Evolutionary conservation across 495 filamentous ascomycete species (phyloP).

Genomic region (Daldinia vernicosa): DNA sequence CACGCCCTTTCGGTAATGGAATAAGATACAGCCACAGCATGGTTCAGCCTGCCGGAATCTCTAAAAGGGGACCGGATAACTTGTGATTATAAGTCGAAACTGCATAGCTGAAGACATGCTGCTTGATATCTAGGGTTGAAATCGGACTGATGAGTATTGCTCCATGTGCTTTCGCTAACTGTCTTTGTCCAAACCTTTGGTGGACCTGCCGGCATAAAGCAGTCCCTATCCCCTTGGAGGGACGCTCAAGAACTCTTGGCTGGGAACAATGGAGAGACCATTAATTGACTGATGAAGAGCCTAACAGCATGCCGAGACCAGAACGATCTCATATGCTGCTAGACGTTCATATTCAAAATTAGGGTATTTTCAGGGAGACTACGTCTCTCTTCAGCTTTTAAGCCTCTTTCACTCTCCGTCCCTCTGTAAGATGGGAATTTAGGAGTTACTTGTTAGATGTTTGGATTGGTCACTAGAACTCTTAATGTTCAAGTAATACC

Average conservation of each 20-base stretch:
- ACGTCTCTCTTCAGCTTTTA: conserved; percentile 35
- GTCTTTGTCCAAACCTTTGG: conserved; percentile 39
- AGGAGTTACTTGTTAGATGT: conserved; percentile 46
- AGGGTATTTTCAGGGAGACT: conserved; percentile 29
- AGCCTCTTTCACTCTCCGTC: conserved; percentile 41
- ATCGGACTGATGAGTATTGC: conserved; percentile 23
- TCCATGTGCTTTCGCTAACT: conserved; percentile 33
- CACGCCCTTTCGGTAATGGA: conserved; percentile 9
- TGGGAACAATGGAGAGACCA: conserved; percentile 34
- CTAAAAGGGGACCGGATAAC: conserved; percentile 6
- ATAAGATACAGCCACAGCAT: conserved; percentile 32
- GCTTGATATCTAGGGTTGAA: conserved; percentile 33
- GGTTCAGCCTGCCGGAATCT: conserved; percentile 18
- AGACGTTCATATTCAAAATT: conserved; percentile 40
- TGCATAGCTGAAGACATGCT: conserved; percentile 24
- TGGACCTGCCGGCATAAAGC: conserved; percentile 25
- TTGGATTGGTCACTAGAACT: conserved; percentile 42
- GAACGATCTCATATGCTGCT: conserved; percentile 18
- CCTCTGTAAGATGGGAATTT: conserved; percentile 43
- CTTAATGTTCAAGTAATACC: conserved; percentile 41
- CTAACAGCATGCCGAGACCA: conserved; percentile 21
- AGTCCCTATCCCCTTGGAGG: conserved; percentile 4
- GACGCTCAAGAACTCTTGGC: conserved; percentile 37
- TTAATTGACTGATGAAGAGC: conserved; percentile 41
- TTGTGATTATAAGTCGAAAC: conserved; percentile 25